These are phyloP conservation scores for Clonostachys rhizophaga DNA, from an alignment of 2,329 filamentous ascomycete species.

Conservation along the genomic window DNA sequence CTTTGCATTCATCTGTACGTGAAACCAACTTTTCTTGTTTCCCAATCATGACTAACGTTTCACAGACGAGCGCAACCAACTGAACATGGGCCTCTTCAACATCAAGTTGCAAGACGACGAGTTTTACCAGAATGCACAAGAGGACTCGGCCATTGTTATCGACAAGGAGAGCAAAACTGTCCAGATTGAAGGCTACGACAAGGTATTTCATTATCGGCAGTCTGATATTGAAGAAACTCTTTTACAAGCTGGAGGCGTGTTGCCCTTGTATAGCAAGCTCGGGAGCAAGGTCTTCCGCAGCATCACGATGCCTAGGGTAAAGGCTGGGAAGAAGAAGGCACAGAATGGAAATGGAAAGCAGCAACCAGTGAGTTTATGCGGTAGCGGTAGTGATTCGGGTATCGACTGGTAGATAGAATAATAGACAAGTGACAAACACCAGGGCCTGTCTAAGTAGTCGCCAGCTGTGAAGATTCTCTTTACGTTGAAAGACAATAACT, in stretches of 20 bases:
- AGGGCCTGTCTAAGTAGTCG: no score
- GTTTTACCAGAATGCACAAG: slow-evolving; percentile 6
- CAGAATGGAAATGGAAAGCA: no score
- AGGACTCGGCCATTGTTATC: slow-evolving; percentile 5
- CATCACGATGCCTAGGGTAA: slow-evolving; percentile 2
- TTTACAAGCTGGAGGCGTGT: slow-evolving; percentile 7
- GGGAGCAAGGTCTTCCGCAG: slow-evolving; percentile 6
- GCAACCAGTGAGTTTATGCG: no score
- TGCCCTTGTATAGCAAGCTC: slow-evolving; percentile 5
- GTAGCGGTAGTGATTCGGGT: no score
- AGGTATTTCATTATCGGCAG: slow-evolving; percentile 3
- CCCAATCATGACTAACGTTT: no score
- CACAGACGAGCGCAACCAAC: slow-evolving; percentile 8
- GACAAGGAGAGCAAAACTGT: slow-evolving; percentile 7
- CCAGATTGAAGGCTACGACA: slow-evolving; percentile 1
- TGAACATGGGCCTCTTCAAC: slow-evolving; percentile 9
- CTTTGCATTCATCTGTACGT: slow-evolving; percentile 9
- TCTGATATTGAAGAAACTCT: slow-evolving; percentile 6
- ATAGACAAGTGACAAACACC: no score
- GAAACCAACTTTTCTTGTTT: no score
- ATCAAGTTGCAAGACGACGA: slow-evolving; percentile 4
- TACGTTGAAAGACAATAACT: no score
- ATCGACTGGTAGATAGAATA: no score
- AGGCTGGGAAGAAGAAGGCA: background rate
- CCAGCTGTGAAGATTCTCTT: no score